phyloP scores from a whole-genome alignment of 768 basidiomycete genomes.

The Mycena galericulata region DNA sequence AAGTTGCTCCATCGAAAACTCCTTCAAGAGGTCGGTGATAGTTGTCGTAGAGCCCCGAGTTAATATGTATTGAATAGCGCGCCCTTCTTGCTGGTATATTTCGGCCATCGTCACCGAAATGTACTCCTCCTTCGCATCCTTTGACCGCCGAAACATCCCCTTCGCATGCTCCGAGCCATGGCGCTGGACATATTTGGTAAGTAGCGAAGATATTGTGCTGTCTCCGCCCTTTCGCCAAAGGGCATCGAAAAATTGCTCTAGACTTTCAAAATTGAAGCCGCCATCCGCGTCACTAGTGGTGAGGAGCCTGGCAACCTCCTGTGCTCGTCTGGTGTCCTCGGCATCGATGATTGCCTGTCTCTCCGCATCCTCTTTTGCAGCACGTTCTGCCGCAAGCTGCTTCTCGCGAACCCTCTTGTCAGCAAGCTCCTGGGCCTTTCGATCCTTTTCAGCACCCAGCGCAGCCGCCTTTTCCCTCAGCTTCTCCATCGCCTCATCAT shows the following conservation, averaged over 20 bases:
- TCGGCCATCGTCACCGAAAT: background rate
- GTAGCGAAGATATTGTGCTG: background rate
- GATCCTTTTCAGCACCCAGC: background rate
- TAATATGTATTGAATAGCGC: constrained; percentile 14
- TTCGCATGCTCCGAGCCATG: constrained; percentile 16
- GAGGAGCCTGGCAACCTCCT: background rate
- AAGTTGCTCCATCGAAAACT: constrained; percentile 21
- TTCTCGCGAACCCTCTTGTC: background rate
- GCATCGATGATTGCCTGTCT: background rate
- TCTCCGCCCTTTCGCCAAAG: constrained; percentile 23
- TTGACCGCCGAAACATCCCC: constrained; percentile 14
- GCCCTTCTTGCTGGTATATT: constrained; percentile 13
- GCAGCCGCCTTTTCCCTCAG: background rate
- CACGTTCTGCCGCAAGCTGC: background rate
- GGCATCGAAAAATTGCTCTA: constrained; percentile 17
- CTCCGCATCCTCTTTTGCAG: background rate
- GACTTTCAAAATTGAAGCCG: constrained; percentile 14
- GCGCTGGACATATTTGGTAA: background rate
- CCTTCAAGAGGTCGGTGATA: constrained; percentile 7
- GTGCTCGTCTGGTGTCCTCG: background rate
- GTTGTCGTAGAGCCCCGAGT: constrained; percentile 3
- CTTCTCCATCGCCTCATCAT: background rate
- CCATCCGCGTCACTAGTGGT: constrained; percentile 4
- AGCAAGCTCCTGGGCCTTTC: background rate
- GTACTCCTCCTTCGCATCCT: background rate